phyloP scores from a whole-genome alignment of 805 yeast species.

The Ogataea neopini region DNA sequence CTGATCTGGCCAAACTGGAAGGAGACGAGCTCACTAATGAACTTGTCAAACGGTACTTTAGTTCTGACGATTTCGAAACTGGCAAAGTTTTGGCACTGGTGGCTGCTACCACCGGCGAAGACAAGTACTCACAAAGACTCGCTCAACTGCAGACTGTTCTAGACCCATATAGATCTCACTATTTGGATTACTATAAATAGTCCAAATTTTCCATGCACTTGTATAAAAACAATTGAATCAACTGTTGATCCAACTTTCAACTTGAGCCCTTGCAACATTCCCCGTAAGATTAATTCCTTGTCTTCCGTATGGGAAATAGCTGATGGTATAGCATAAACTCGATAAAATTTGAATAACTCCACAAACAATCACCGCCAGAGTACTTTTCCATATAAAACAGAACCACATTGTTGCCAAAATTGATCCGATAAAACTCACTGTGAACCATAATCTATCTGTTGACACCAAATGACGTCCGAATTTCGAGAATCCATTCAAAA shows the following conservation, averaged over 20 bases:
- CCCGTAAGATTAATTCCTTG: slow-evolving; percentile 62
- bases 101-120: slow-evolving; percentile 4
- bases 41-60: slow-evolving; percentile 21
- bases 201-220: not conserved
- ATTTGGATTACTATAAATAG: slow-evolving; percentile 18
- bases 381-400: slow-evolving; percentile 61
- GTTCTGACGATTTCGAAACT: slow-evolving; percentile 14
- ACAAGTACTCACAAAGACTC: slow-evolving; percentile 10
- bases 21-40: slow-evolving; percentile 15
- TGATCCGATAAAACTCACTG: slow-evolving; percentile 70
- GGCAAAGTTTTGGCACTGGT: slow-evolving; percentile 21
- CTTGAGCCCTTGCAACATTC: slow-evolving; percentile 43
- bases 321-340: slow-evolving; percentile 76
- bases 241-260: slow-evolving; percentile 33
- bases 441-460: slow-evolving; percentile 70
- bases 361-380: slow-evolving; percentile 68
- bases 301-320: slow-evolving; percentile 92
- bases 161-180: slow-evolving; percentile 24
- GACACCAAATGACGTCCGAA: slow-evolving; percentile 69
- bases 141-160: slow-evolving; percentile 13
- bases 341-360: slow-evolving; percentile 76
- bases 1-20: slow-evolving; percentile 11
- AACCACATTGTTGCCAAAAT: slow-evolving; percentile 73
- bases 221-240: slow-evolving; percentile 1
- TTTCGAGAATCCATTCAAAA: slow-evolving; percentile 80